Percentiles rank a stretch among this genome's conserved stretches.
These are phyloP conservation scores for Monotropa hypopitys DNA, from an alignment of 179 eudicot species.

Conservation along the genomic window DNA sequence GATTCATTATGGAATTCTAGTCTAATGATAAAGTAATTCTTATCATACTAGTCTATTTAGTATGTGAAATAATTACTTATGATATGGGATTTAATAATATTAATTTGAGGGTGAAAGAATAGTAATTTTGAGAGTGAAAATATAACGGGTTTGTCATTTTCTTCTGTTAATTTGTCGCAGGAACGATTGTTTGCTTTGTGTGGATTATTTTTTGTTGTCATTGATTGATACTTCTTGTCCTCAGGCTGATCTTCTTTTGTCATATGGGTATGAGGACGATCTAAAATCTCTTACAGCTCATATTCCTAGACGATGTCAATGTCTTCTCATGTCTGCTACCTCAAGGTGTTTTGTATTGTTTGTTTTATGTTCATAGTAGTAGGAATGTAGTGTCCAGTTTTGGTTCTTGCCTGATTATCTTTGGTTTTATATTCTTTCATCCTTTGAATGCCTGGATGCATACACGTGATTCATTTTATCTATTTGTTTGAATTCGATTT, in stretches of 20 bases:
- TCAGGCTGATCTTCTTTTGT: conserved; percentile 96
- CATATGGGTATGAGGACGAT: conserved; percentile 89
- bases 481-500: not conserved
- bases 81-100: not conserved
- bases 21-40: not conserved
- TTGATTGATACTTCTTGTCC: not conserved
- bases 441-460: not conserved
- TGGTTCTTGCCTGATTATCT: not conserved
- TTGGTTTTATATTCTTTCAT: not conserved
- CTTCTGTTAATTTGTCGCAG: not conserved
- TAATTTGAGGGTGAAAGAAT: not conserved
- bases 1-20: not conserved
- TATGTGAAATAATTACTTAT: not conserved
- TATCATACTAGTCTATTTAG: not conserved
- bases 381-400: not conserved
- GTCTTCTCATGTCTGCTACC: conserved; percentile 98
- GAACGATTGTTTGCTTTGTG: not conserved
- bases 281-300: conserved; percentile 63
- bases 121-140: not conserved
- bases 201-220: not conserved
- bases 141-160: not conserved
- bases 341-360: conserved; percentile 41
- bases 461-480: not conserved
- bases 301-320: conserved; percentile 78
- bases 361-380: not conserved